phyloP scores from a whole-genome alignment of 2,329 filamentous ascomycete species.

The Penicillium paneum region DNA sequence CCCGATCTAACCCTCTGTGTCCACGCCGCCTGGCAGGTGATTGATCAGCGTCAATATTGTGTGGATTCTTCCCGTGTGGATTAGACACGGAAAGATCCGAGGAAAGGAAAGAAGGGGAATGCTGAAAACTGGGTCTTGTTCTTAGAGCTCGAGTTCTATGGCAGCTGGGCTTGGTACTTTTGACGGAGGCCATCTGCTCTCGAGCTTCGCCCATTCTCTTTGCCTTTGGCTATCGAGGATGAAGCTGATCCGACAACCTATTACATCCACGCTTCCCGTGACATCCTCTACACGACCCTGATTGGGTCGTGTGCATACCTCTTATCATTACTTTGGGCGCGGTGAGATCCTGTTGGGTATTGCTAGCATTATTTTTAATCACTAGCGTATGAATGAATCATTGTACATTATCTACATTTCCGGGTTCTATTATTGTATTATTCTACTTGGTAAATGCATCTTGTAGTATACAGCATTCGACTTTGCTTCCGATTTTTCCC shows the following conservation, averaged over 20 bases:
- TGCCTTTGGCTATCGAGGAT: slow-evolving; percentile 16
- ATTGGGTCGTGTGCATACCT: neutral
- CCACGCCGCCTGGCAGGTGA: slow-evolving; percentile 19
- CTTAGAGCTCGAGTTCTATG: slow-evolving; percentile 4
- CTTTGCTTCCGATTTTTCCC: neutral
- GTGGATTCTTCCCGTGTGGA: slow-evolving; percentile 1
- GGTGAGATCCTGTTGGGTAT: slow-evolving; percentile 13
- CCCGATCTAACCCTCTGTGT: slow-evolving; percentile 9
- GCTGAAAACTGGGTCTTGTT: neutral
- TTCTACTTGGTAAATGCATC: neutral
- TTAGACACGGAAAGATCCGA: neutral
- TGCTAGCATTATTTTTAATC: slow-evolving; percentile 24
- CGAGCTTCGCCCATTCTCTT: slow-evolving; percentile 9
- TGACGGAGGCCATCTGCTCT: slow-evolving; percentile 16
- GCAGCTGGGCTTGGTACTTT: slow-evolving; percentile 10
- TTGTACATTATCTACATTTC: slow-evolving; percentile 20
- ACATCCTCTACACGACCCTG: neutral
- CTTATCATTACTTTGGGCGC: slow-evolving; percentile 4
- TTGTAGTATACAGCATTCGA: neutral
- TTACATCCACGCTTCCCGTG: neutral
- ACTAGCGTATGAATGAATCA: slow-evolving; percentile 23
- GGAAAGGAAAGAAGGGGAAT: slow-evolving; percentile 1
- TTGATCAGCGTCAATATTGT: slow-evolving; percentile 10
- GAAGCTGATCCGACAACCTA: slow-evolving; percentile 12
- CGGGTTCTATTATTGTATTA: neutral